phyloP scores from a whole-genome alignment of 2,329 filamentous ascomycete species.

The Trichoderma gracile region DNA sequence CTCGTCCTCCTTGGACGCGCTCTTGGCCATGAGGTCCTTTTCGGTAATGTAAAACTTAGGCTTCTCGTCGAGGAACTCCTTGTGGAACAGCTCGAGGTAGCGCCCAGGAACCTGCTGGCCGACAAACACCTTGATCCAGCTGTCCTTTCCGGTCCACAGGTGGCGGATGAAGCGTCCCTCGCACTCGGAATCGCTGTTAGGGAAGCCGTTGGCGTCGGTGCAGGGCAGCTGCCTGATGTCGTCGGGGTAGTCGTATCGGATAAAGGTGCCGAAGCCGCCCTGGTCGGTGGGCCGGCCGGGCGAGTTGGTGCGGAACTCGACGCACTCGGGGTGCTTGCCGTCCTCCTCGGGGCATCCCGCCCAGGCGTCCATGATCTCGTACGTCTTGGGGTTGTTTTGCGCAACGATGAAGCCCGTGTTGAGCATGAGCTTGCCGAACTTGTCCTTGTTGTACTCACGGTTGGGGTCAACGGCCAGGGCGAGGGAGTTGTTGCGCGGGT shows the following conservation, averaged over 20 bases:
- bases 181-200: constrained; percentile 42
- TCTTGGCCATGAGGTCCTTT: constrained; percentile 37
- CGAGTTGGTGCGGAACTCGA: constrained; percentile 40
- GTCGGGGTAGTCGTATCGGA: constrained; percentile 46
- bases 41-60: constrained; percentile 41
- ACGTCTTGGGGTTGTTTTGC: constrained; percentile 51
- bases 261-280: constrained; percentile 47
- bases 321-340: constrained; percentile 43
- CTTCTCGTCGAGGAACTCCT: constrained; percentile 40
- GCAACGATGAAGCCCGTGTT: constrained; percentile 58
- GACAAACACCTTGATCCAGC: constrained; percentile 44
- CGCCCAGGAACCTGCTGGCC: constrained; percentile 42
- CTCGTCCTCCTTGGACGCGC: not conserved
- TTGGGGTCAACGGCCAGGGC: constrained; percentile 46
- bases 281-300: constrained; percentile 46
- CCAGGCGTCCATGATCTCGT: constrained; percentile 53
- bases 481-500: constrained; percentile 43
- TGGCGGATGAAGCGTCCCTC: constrained; percentile 46
- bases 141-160: constrained; percentile 46
- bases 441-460: constrained; percentile 43
- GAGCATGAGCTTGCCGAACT: constrained; percentile 44
- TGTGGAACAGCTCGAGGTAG: constrained; percentile 41
- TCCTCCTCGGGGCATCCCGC: constrained; percentile 44
- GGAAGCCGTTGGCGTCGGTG: constrained; percentile 48
- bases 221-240: constrained; percentile 46